Base-by-base conservation (phyloP, 2,329 filamentous ascomycete genomes). In the Dothidotthia symphoricarpi region DNA sequence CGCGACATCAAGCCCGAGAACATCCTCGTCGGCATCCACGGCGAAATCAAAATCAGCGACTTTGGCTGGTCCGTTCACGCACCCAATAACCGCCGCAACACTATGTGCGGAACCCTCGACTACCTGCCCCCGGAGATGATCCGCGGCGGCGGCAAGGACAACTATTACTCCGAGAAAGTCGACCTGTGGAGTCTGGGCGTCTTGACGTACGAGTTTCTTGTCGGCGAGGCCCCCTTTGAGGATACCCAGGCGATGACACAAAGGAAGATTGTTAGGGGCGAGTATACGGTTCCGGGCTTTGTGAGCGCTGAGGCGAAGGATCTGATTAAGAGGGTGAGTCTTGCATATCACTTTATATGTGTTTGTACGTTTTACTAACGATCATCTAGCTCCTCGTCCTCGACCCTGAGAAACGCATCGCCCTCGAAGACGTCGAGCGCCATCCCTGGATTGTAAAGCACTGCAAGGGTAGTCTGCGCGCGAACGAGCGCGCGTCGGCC, bases 71-170 rank as follows among this genome's bases (percentile, higher is more conserved):
- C 87, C 64, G 93, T 97, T 3, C 93, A 98, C 68, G 93, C 93
- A 4, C 93, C 93, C 17, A 96, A 95, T 69, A 94, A 91, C 71
- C 77, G 93, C 54, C 79, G 93, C 46, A 85, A 90, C 61, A 98
- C 93, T 39, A 90, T 97, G 81, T 98, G 93, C 67, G 93, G 93
- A 48, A 98, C 93, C 13, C 80, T 97, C 28, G 93, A 98, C 70
- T 98, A 98, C 68, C 80, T 98, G 12, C 93, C 93, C 3, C 93
- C 93, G 4, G 93, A 98, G 81, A 98, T 98, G 93, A 80, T 97
- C 67, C 87, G 85, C 67, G 80, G 83, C 3, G 85, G 87, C 29
- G 78, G 78, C 53, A 80, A 83, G 54, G 87, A 93, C 59, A 95
- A 93, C 70, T 94, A 78, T 63, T 97, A 97, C 70, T 86, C 81